Evolutionary conservation across 192 early-diverging fungal species (phyloP).

Genomic region (Entomortierella parvispora): DNA sequence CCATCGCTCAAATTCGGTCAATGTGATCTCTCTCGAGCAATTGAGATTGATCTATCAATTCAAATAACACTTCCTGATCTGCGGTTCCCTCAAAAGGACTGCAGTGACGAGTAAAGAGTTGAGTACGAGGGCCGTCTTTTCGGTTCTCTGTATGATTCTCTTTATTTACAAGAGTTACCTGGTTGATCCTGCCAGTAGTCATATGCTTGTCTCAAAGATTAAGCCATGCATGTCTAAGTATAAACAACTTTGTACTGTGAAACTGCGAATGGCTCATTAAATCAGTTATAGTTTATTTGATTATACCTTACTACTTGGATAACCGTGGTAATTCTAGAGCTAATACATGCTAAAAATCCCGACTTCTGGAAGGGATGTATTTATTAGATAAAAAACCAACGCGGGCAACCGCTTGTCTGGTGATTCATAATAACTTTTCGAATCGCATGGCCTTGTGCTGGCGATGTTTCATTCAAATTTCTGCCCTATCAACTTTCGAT

Average conservation of each 20-base stretch:
- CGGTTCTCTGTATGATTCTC: neutral
- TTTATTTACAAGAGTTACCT: constrained; percentile 62
- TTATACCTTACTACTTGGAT: constrained; percentile 81
- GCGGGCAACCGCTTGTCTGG: constrained; percentile 57
- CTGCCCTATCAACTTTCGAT: constrained; percentile 89
- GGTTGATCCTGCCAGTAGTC: constrained; percentile 85
- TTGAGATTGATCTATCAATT: constrained; percentile 11
- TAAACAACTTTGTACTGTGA: constrained; percentile 74
- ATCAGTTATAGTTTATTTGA: constrained; percentile 91
- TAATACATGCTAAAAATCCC: constrained; percentile 76
- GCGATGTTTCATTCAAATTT: constrained; percentile 87
- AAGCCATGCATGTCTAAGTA: constrained; percentile 82
- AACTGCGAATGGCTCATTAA: constrained; percentile 87
- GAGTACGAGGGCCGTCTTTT: too few relatives aligned
- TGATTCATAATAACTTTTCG: constrained; percentile 83
- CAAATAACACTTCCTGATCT: constrained; percentile 25
- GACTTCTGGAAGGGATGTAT: constrained; percentile 77
- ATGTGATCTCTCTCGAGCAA: neutral
- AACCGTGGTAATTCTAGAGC: constrained; percentile 86
- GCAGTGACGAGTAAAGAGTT: constrained; percentile 6
- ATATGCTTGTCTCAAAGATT: constrained; percentile 84
- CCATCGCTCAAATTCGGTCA: neutral
- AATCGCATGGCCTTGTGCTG: constrained; percentile 76
- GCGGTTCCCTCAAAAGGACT: neutral
- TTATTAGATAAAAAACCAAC: constrained; percentile 79